Evolutionary conservation across 23 red algal species (phyloP), one percentile per base, ranked within the genome.

Genomic region (Cyanidium caldarium): DNA sequence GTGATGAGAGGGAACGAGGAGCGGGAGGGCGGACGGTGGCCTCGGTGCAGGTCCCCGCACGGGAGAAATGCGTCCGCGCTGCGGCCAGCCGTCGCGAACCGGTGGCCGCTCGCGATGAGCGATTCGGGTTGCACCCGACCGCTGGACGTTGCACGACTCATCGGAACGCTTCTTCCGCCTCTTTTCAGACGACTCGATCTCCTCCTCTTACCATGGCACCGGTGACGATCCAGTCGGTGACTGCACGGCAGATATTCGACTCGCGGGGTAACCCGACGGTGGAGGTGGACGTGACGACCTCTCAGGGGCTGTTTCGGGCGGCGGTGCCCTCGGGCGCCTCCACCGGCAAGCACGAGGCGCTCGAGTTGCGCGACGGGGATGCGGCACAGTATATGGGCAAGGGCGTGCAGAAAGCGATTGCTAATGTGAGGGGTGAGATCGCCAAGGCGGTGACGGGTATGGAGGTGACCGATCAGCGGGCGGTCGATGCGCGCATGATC

Each of bases 211-310:
- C 17, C 17, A 44, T 13, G 17, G 31, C 31, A 28, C 51, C 51
- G 7, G 19, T 28, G 19, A 5, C 23, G 7, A 91, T 91, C 74
- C 65, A 72, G 46, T 79, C 76, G 42, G 79, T 91, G 16, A 66
- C 51, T 0, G 86, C 86, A 26, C 79, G 86, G 34, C 77, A 80
- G 67, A 77, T 91, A 43, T 83, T 91, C 45, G 86, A 91, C 58
- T 78, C 79, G 1, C 79, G 86, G 16, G 86, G 86, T 10, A 83
- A 91, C 45, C 86, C 86, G 19, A 91, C 86, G 67, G 83, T 95
- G n/a, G 83, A 95, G 70, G 92, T 88, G n/a, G 83, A 98, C 36
- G 92, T 98, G 16, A 87, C 80, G 37, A 98, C 92, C 12, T 80
- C 84, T 34, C 72, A 77, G 15, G 92, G 92, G 25, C 44, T 78